Percentiles rank a stretch among this genome's conserved stretches.
Conservation (phyloP, 441 rosid species). For the Gossypium aridum region DNA sequence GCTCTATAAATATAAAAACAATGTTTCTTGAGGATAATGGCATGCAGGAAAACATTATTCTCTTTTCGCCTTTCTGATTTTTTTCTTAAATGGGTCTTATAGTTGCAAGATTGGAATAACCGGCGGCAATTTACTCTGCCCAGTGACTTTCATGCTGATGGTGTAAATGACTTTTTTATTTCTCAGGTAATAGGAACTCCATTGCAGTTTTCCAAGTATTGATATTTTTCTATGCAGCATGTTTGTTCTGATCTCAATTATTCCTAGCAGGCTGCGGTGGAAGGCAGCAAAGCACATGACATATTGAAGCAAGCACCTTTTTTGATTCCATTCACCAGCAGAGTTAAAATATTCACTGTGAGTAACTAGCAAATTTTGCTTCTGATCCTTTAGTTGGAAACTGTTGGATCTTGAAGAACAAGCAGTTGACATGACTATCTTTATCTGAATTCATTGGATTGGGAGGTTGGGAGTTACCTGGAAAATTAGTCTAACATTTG, state of each 20-base stretch:
- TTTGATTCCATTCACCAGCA: slow-evolving; percentile 91
- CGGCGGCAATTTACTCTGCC: slow-evolving; percentile 74
- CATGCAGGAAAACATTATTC: slow-evolving; percentile 7
- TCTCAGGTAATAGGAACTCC: slow-evolving; percentile 66
- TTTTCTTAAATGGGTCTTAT: slow-evolving; percentile 19
- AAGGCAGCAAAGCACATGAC: slow-evolving; percentile 87
- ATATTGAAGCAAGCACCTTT: slow-evolving; percentile 96
- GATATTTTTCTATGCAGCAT: slow-evolving; percentile 9
- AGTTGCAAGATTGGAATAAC: slow-evolving; percentile 99
- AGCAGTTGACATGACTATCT: background rate
- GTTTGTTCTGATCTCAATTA: slow-evolving; percentile 21
- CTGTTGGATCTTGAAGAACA: slow-evolving; percentile 7
- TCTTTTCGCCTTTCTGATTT: slow-evolving; percentile 15
- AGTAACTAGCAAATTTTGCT: slow-evolving; percentile 1
- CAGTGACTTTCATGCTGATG: slow-evolving; percentile 89
- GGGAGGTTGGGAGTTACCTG: background rate
- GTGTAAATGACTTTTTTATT: slow-evolving; percentile 80
- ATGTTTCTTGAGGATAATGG: slow-evolving; percentile 4
- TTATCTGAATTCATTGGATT: slow-evolving; percentile 9
- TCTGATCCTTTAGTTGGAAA: slow-evolving; percentile 6
- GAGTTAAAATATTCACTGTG: slow-evolving; percentile 89
- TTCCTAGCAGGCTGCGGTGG: slow-evolving; percentile 62
- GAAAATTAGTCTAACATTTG: slow-evolving; percentile 3
- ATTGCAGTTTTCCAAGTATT: slow-evolving; percentile 14
- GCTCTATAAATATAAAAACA: background rate